Conservation (phyloP, 2,329 filamentous ascomycete species). For the Coniella vitis region DNA sequence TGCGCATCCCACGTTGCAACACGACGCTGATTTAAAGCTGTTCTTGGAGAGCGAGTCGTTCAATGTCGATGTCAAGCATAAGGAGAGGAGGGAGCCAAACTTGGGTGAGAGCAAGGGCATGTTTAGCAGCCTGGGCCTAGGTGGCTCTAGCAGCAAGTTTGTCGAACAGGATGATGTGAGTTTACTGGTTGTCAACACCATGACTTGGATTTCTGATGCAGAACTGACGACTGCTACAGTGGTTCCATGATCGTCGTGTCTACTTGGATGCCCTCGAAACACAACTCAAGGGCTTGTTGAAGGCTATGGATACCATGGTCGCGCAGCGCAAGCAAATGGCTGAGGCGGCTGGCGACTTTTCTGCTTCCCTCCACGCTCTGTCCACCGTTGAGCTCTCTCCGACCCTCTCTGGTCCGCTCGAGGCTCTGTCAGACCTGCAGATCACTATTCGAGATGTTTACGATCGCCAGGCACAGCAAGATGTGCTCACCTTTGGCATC, state of each 20-base stretch:
- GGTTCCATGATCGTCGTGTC: slow-evolving; percentile 94
- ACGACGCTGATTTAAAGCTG: slow-evolving; percentile 89
- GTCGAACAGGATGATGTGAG: slow-evolving; percentile 93
- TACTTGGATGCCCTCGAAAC: slow-evolving; percentile 64
- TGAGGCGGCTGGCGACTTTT: slow-evolving; percentile 90
- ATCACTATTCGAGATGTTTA: slow-evolving; percentile 92
- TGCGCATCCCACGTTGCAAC: slow-evolving; percentile 80
- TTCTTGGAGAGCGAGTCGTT: slow-evolving; percentile 96
- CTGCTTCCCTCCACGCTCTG: slow-evolving; percentile 82
- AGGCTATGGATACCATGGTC: slow-evolving; percentile 90
- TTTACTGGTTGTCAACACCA: slow-evolving; percentile 16
- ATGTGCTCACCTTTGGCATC: slow-evolving; percentile 91
- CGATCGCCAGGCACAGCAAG: slow-evolving; percentile 93
- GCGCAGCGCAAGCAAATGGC: slow-evolving; percentile 87
- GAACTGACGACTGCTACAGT: slow-evolving; percentile 41
- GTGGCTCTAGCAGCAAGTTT: slow-evolving; percentile 76
- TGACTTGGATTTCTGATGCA: not conserved
- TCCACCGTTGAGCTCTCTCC: slow-evolving; percentile 90
- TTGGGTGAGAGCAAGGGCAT: slow-evolving; percentile 89
- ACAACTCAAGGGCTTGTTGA: slow-evolving; percentile 82
- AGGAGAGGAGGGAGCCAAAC: slow-evolving; percentile 82
- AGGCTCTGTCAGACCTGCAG: slow-evolving; percentile 88
- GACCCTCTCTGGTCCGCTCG: slow-evolving; percentile 78
- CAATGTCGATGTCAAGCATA: slow-evolving; percentile 95
- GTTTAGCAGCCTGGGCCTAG: slow-evolving; percentile 76